phyloP scores from a whole-genome alignment of 1,139 yeast genomes.

The Petasospora fabianii region DNA sequence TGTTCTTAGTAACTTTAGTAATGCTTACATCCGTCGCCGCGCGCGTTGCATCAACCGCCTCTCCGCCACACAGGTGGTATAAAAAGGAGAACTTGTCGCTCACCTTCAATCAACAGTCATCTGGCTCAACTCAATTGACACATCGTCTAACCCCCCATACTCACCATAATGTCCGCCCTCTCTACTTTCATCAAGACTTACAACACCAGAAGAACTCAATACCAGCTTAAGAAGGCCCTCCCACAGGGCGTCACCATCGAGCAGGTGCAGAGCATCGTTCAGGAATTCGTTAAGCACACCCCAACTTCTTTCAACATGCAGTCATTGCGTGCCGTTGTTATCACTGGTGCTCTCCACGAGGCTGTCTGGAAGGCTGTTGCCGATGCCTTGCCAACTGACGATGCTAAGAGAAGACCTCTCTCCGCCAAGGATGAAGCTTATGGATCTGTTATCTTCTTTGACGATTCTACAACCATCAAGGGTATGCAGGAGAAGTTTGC shows the following conservation, averaged over 20 bases:
- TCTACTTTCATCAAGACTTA: slow-evolving; percentile 29
- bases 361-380: slow-evolving; percentile 39
- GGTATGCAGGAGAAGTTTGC: slow-evolving; percentile 38
- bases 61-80: no score
- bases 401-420: slow-evolving; percentile 36
- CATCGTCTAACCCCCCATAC: not conserved
- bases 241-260: slow-evolving; percentile 34
- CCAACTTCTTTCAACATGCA: slow-evolving; percentile 48
- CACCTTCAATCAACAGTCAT: no score
- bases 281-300: slow-evolving; percentile 36
- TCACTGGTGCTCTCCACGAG: slow-evolving; percentile 40
- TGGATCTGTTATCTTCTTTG: slow-evolving; percentile 45
- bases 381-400: slow-evolving; percentile 32
- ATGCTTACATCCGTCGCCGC: no score
- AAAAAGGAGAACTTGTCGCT: no score
- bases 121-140: no score
- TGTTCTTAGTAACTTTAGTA: no score
- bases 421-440: slow-evolving; percentile 40
- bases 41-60: no score
- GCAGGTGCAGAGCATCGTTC: slow-evolving; percentile 34
- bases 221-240: slow-evolving; percentile 35
- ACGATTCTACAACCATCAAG: slow-evolving; percentile 36
- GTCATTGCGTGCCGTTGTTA: slow-evolving; percentile 39
- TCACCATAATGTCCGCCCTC: slow-evolving; percentile 15
- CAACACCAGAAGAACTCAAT: slow-evolving; percentile 36